Base-by-base conservation (phyloP, 345 rosid genomes). In the Pistacia vera region DNA sequence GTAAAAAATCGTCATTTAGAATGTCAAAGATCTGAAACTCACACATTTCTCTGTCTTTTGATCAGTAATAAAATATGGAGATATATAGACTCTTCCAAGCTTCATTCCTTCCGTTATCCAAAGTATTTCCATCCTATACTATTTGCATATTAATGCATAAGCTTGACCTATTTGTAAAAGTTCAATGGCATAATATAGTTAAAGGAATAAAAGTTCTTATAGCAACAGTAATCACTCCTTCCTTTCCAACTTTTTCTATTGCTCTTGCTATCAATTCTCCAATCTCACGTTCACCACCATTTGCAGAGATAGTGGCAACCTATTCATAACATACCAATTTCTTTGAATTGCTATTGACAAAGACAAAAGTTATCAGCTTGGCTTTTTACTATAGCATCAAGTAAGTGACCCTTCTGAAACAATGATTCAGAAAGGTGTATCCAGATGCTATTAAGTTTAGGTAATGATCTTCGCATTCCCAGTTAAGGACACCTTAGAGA, bases 291-390 rank as follows among this genome's bases (percentile, higher is more conserved):
- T 95, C 98, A 25, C 97, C 98, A 64, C n/a, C n/a, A n/a, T 95
- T 95, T 51, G 97, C 98, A 78, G 98, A 95, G 81, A 93, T 91
- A 63, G 97, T 91, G 14, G 92, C 98, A 75, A 95, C 98, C 98
- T 92, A 78, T 68, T 78, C 33, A 68, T 71, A 56, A 65, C 25
- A 68, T 16, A 46, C 48, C 30, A 57, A 70, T 13, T 63, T 52
- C 35, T 25, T 28, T 16, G 33, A 54, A 30, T 65, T 35, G 55
- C 22, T 5, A 63, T 57, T 44, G 44, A 49, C 9, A n/a, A 46
- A 67, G 64, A 55, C 16, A 4, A 58, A 51, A 78, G 63, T 4
- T n/a, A n/a, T n/a, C n/a, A n/a, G n/a, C n/a, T n/a, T n/a, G n/a
- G n/a, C n/a, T n/a, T n/a, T n/a, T n/a, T n/a, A n/a, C n/a, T n/a